Base-by-base conservation (phyloP, 2,329 filamentous ascomycete genomes). In the Claviceps sp. region DNA sequence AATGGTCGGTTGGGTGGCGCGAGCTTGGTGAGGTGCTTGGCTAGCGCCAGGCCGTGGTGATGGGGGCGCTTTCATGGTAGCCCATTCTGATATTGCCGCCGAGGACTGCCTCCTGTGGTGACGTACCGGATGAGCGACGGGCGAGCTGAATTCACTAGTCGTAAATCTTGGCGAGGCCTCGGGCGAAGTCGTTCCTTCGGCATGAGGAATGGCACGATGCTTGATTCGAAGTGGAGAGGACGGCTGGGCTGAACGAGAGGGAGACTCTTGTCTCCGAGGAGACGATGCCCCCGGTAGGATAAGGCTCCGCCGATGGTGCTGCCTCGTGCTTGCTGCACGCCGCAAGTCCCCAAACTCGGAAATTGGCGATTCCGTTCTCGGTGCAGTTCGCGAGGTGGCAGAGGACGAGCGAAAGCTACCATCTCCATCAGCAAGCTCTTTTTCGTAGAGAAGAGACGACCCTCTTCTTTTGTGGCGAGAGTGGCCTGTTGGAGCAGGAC, bases 71-170 rank as follows among this genome's bases (percentile, higher is more conserved):
- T 81, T 78, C 62, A 80, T 79, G 44, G 75, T 70, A 39, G 76
- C 26, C 26, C 26, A 72, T 38, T 81, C 78, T 61, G 89, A 94
- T 34, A 91, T 85, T 30, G 88, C 86, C 16, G 89, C 85, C 10
- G 93, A 97, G 0, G 93, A 97, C 64, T 96, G 89, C 54, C 93
- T 81, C 54, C 93, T 82, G 64, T 95, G 89, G 60, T 90, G 87
- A 51, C 76, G 73, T 14, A 68, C 62, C 17, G 76, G 70, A 50
- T 82, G 67, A 52, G 85, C 72, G 41, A 82, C 75, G 14, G 87
- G 87, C 5, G 88, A 90, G 52, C 80, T 82, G 58, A 93, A 87
- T 58, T 97, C 91, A 60, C 85, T 87, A 13, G 82, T 80, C 1
- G 87, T 82, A 38, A 96, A 77, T 66, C 95, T 85, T 1, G 93